A percentile compares a stretch with the other conserved stretches of the same genome.
phyloP scores from a whole-genome alignment of 305 asterid genomes.

The Solanum chacoense region DNA sequence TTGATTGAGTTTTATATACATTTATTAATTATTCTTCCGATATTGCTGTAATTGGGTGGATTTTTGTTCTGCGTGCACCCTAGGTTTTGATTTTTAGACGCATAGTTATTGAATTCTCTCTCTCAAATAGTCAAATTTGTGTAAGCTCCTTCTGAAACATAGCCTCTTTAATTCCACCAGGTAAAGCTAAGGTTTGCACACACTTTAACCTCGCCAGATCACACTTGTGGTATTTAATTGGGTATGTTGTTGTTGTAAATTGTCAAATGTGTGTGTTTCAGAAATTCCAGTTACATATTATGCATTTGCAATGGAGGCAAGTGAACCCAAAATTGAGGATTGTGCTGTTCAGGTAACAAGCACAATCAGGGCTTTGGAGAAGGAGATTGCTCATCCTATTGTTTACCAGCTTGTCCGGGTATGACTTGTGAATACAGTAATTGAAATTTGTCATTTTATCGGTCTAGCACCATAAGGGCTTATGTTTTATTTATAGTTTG shows the following conservation, averaged over 20 bases:
- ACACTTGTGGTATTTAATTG: background rate
- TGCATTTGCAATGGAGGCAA: conserved; percentile 47
- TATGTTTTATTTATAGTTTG: background rate
- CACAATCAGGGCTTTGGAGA: conserved; percentile 9
- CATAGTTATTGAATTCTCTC: background rate
- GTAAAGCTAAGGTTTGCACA: background rate
- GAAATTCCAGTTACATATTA: conserved; percentile 33
- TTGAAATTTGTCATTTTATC: background rate
- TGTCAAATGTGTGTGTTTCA: conserved; percentile 20
- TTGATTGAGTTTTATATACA: background rate
- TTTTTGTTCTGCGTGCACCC: conserved; percentile 5
- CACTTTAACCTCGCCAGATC: background rate
- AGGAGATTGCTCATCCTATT: conserved; percentile 50
- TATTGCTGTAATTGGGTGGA: background rate
- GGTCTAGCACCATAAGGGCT: background rate
- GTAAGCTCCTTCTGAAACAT: background rate
- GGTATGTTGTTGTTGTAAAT: background rate
- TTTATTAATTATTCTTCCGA: background rate
- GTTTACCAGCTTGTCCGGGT: conserved; percentile 94
- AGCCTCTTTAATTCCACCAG: background rate
- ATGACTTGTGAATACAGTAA: conserved; percentile 2
- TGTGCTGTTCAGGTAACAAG: background rate
- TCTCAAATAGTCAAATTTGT: background rate
- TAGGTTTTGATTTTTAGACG: background rate
- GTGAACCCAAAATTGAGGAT: conserved; percentile 31